Evolutionary conservation across 495 filamentous ascomycete genomes (phyloP), one percentile per base, ranked within the genome.

Genomic region (Podospora pseudoanserina): DNA sequence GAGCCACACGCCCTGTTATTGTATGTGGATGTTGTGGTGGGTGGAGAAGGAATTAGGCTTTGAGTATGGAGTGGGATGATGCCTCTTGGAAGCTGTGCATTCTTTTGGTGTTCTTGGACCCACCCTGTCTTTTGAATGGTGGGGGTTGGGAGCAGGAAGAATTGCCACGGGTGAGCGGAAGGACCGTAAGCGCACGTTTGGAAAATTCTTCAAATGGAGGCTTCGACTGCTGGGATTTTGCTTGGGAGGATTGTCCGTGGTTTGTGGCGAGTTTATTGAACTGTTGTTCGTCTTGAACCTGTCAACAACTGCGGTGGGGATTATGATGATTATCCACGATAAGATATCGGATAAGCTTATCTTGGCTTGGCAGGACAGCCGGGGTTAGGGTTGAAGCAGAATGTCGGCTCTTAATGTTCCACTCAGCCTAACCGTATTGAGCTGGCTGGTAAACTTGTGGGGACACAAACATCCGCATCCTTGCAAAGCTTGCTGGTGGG

Each of bases 1-100:
- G 68, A 70, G 68, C 68, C 65, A 70, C 64, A 70, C 68, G 68
- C 68, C 68, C 68, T 9, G 19, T 53, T 6, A 9, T 13, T 3
- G 23, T 65, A 64, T 64, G 55, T 58, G 54, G 56, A 23, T 11
- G 26, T 23, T 15, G 11, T n/a, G 18, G 39, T 49, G 39, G 9
- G 39, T 49, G 39, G 39, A 49, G 5, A 0, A 3, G 9, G 39
- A 49, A 2, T 49, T 49, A 49, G 39, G 39, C 13, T 18, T 49
- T 49, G 5, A 49, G 39, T 49, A 49, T 49, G 39, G 9, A 6
- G 9, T 1, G 39, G 15, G 39, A 49, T 32, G 30, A 32, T 32
- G 30, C 30, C 7, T 32, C 7, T 4, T 4, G 30, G 4, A 32
- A 32, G 30, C 4, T 4, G 3, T 32, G 30, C 4, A 32, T 32